Evolutionary conservation across 192 early-diverging fungal species (phyloP), one percentile per base, ranked within the genome.

Genomic region (Phlyctochytrium bullatum): DNA sequence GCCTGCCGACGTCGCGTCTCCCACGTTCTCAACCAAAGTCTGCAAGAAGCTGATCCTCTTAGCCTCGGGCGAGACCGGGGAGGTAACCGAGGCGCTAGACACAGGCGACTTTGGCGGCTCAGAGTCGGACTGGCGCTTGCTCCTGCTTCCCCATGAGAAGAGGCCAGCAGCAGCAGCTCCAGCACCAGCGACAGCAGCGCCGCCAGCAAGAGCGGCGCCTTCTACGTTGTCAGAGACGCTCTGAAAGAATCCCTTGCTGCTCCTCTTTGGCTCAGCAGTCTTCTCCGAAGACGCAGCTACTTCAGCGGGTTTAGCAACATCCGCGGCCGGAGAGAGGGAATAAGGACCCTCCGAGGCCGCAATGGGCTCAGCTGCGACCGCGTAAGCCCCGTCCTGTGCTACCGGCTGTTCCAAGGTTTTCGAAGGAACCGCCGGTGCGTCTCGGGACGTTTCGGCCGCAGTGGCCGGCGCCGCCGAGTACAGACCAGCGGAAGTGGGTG

Each of bases 251-350:
- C 40, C 40, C 40, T 50, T n/a, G 40, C 40, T 10, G 40, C n/a
- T 50, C n/a, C n/a, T n/a, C 40, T 14, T 50, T 10, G 40, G 40
- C 40, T 50, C n/a, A 50, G 40, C 40, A 50, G 40, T n/a, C 12
- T 50, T n/a, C 40, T 50, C 40, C 40, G 40, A 50, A 50, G 40
- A 10, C 40, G 40, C 40, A 50, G 40, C 40, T 50, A 50, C 40
- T 50, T n/a, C 40, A 50, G 12, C 40, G 40, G 40, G n/a, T n/a
- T n/a, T n/a, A n/a, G n/a, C n/a, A n/a, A n/a, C n/a, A n/a, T n/a
- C n/a, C n/a, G n/a, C n/a, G n/a, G n/a, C n/a, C n/a, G n/a, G n/a
- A n/a, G n/a, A n/a, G n/a, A n/a, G n/a, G n/a, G n/a, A n/a, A n/a
- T n/a, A n/a, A n/a, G n/a, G n/a, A n/a, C n/a, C n/a, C n/a, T n/a